Percentiles rank a stretch among this genome's conserved stretches.
These are phyloP conservation scores for Groenewaldozyma salmanticensis DNA, from an alignment of 805 yeast genomes.

Conservation along the genomic window DNA sequence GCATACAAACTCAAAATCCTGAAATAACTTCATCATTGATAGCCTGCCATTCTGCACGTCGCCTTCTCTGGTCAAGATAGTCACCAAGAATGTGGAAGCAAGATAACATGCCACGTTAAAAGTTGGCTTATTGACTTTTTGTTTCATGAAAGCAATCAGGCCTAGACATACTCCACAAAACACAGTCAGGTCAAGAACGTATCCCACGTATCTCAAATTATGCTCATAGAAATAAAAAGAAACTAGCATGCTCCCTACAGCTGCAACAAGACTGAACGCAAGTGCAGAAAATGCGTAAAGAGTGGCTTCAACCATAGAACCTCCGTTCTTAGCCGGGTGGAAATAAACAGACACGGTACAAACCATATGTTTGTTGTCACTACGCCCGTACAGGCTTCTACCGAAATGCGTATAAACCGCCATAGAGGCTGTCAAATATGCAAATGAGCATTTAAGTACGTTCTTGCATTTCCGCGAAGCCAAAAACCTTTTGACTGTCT, in stretches of 20 bases:
- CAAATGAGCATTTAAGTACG: constrained; percentile 55
- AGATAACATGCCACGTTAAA: constrained; percentile 76
- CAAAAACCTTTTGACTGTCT: constrained; percentile 1
- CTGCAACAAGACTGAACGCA: constrained; percentile 42
- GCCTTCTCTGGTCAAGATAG: constrained; percentile 68
- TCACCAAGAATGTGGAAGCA: constrained; percentile 60
- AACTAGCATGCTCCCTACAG: constrained; percentile 42
- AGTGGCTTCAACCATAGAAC: constrained; percentile 70
- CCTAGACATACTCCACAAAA: constrained; percentile 52
- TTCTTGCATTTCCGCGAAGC: constrained; percentile 11
- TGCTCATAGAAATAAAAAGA: constrained; percentile 37
- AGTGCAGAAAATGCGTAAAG: constrained; percentile 50
- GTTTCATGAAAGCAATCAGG: constrained; percentile 58
- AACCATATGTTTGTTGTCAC: constrained; percentile 70
- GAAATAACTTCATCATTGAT: constrained; percentile 44
- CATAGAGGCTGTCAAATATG: constrained; percentile 63
- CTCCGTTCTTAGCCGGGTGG: constrained; percentile 71
- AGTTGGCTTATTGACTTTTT: constrained; percentile 52
- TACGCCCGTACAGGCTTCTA: constrained; percentile 44
- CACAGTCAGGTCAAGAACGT: constrained; percentile 41
- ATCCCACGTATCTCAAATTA: constrained; percentile 42
- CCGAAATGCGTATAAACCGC: constrained; percentile 47
- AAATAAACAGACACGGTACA: constrained; percentile 81
- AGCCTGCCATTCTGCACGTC: constrained; percentile 47
- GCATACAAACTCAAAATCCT: constrained; percentile 48